Base-by-base conservation (phyloP, 208 protist species). In the Leishmania mexicana region DNA sequence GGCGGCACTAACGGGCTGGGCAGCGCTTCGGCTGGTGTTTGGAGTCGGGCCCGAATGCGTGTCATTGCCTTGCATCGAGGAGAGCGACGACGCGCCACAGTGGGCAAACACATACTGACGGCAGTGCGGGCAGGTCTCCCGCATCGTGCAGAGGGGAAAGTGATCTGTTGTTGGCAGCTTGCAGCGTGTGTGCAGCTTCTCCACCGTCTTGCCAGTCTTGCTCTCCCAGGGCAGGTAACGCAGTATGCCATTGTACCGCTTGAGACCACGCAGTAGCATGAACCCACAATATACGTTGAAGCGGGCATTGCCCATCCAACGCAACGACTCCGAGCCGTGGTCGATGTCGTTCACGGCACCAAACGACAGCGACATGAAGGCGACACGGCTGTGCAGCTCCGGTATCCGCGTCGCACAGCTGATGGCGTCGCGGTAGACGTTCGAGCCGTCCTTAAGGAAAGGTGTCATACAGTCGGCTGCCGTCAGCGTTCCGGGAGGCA, bases 331-430 rank as follows among this genome's bases (percentile, higher is more conserved):
- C 24, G 88, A 93, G 74, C 94, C 94, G 73, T 88, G 88, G 84
- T 97, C 94, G 79, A 97, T 94, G 78, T 94, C 89, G 77, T 97
- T 97, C 28, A 89, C 81, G 38, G 92, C 76, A 42, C 94, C 94
- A 84, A 95, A 97, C 5, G 92, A 95, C n/a, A 94, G 80, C 31
- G 92, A 93, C 94, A 97, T 95, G 83, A 94, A 97, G 72, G 94
- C 91, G 11, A 97, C 81, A 68, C 94, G 89, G 73, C 88, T 83
- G 54, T 60, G 40, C n/a, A 91, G 83, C 76, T 86, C 65, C 10
- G 92, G 90, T 53, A 86, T 89, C 17, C 86, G 79, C 58, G 89
- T 75, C 67, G 84, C 67, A 65, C 83, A 80, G 21, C 80, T 80
- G 31, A 93, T 83, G 24, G 87, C 78, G 78, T 92, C 86, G n/a